phyloP scores from a whole-genome alignment of 1,284 basidiomycete genomes.

The Rhodotorula sp. region DNA sequence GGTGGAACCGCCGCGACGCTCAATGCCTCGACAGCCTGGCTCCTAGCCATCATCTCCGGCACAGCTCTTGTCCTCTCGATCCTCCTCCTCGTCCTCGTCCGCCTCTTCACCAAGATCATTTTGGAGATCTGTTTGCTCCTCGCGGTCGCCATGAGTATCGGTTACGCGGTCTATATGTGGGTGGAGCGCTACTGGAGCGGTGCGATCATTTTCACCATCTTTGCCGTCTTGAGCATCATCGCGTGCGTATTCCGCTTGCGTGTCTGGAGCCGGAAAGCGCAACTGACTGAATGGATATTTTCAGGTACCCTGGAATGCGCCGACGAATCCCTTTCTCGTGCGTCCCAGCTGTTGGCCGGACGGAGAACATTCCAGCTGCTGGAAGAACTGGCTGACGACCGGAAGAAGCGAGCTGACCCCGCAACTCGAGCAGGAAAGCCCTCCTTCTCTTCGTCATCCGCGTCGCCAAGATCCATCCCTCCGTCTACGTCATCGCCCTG shows the following conservation, averaged over 20 bases:
- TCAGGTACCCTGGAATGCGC: slow-evolving; percentile 59
- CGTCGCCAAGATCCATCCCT: slow-evolving; percentile 64
- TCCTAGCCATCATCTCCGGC: slow-evolving; percentile 30
- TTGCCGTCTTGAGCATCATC: slow-evolving; percentile 41
- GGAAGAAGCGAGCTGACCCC: neutral
- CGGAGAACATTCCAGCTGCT: too few relatives aligned
- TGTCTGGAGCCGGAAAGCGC: too few relatives aligned
- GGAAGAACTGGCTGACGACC: too few relatives aligned
- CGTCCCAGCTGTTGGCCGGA: too few relatives aligned
- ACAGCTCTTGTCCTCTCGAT: slow-evolving; percentile 32
- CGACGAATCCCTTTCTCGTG: slow-evolving; percentile 71
- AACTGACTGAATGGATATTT: too few relatives aligned
- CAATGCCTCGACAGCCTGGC: slow-evolving; percentile 37
- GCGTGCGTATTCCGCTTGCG: slow-evolving; percentile 40
- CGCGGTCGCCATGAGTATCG: slow-evolving; percentile 51
- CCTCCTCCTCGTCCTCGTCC: slow-evolving; percentile 38
- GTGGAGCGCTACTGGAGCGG: slow-evolving; percentile 61
- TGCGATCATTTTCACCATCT: slow-evolving; percentile 73
- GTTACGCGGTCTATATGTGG: slow-evolving; percentile 60
- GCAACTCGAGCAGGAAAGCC: slow-evolving; percentile 52
- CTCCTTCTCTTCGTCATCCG: slow-evolving; percentile 67
- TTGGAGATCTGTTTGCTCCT: slow-evolving; percentile 70
- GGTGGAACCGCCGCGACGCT: slow-evolving; percentile 35
- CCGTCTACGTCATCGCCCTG: slow-evolving; percentile 76
- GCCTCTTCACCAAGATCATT: slow-evolving; percentile 69